Evolutionary conservation across 257 asterid genomes (phyloP).

Genomic region (Capsicum rhomboideum): DNA sequence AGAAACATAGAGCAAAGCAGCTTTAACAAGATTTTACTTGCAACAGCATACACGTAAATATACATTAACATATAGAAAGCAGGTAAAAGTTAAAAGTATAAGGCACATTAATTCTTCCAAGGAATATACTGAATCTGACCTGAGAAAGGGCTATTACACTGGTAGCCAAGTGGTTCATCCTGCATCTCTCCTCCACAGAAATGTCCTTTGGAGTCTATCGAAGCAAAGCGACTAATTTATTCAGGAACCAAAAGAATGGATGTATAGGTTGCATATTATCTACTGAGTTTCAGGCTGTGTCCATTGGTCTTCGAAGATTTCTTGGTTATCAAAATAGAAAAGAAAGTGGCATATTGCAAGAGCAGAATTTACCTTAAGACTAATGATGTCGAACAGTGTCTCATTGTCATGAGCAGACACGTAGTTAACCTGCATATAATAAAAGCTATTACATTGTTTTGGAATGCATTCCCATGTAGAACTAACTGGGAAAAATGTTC

Average conservation of each 20-base stretch:
- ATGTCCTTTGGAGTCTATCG: slow-evolving; percentile 55
- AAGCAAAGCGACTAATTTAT: slow-evolving; percentile 18
- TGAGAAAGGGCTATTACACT: slow-evolving; percentile 89
- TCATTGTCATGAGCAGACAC: slow-evolving; percentile 98
- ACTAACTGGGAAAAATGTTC: neutral
- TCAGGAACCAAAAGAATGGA: neutral
- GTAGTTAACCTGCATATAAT: slow-evolving; percentile 64
- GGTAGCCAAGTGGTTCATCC: slow-evolving; percentile 92
- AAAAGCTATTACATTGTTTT: neutral
- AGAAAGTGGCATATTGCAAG: neutral
- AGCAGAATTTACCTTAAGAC: slow-evolving; percentile 59
- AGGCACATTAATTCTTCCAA: neutral
- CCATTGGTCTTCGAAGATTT: neutral
- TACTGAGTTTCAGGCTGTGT: neutral
- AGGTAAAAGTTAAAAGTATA: neutral
- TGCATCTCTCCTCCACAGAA: slow-evolving; percentile 75
- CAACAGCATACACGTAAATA: neutral
- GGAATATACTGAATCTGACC: slow-evolving; percentile 29
- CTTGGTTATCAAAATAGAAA: neutral
- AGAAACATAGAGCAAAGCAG: neutral
- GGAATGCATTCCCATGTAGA: neutral
- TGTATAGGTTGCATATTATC: neutral
- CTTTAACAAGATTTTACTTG: neutral
- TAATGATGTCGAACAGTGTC: slow-evolving; percentile 77
- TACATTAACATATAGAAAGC: neutral